Base-by-base conservation (phyloP, 768 basidiomycete genomes). In the Psilocybe cyanescens region DNA sequence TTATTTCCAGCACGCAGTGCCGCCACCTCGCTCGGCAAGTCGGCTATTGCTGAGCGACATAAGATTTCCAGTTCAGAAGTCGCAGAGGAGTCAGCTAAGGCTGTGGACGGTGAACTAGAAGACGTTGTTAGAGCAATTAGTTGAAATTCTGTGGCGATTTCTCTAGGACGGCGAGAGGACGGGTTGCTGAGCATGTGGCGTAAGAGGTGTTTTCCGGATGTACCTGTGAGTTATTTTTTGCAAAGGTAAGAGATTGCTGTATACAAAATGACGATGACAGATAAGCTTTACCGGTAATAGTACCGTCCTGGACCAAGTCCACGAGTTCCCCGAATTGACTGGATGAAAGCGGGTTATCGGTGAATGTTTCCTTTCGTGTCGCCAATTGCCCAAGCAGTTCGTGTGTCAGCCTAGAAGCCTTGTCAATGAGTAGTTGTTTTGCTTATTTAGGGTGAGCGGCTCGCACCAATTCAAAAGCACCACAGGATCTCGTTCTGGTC, bases 401-500 rank as follows among this genome's bases (percentile, higher is more conserved):
- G 61, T 99, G 92, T 3, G 87, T 87, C 75, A 98, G 85, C 95
- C 95, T 97, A 68, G 11, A 51, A 31, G 53, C n/a, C 8, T 35
- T 3, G 19, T 49, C 12, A 33, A 37, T 50, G 17, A 46, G 28
- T 12, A 28, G 12, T 24, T n/a, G 9, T 17, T 17, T 12, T 28
- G 28, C 12, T 3, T 24, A 12, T 31, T 14, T 8, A n/a, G 49
- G 35, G n/a, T 54, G 8, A 55, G 39, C 24, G 8, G 71, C 84
- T 62, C 12, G n/a, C 59, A 95, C 97, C 95, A 99, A 70, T 98
- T 98, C 16, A 90, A 83, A 14, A 88, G 92, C 3, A 81, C 74
- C 67, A 89, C 91, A 0, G 92, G 86, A 60, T 90, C 83, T 54
- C 90, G 76, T 9, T 76, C 56, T 2, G 33, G 6, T 1, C 8